Percentiles rank a stretch among this genome's conserved stretches.
Evolutionary conservation across 2,329 filamentous ascomycete species (phyloP).

Genomic region (Neurospora sp.): DNA sequence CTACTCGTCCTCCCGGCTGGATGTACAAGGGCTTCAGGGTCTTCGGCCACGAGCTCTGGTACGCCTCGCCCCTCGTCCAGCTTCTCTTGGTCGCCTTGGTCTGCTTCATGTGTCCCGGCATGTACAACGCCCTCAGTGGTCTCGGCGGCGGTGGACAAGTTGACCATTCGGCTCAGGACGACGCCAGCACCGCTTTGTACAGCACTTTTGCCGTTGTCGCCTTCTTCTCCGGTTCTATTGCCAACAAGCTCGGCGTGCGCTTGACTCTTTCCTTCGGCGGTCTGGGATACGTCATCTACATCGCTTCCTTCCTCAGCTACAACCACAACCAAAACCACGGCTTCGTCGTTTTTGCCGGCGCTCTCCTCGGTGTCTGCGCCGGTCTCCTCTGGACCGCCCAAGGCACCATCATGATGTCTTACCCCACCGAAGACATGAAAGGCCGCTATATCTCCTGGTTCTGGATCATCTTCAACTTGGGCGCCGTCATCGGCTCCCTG

Average conservation of each 20-base stretch:
- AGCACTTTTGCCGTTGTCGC: slow-evolving; percentile 60
- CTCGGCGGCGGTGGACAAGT: slow-evolving; percentile 51
- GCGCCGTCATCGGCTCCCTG: slow-evolving; percentile 74
- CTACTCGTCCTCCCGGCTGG: slow-evolving; percentile 44
- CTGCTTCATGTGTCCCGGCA: slow-evolving; percentile 58
- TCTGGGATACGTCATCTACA: slow-evolving; percentile 67
- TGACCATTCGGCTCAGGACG: slow-evolving; percentile 44
- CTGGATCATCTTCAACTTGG: slow-evolving; percentile 92
- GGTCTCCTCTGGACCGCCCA: slow-evolving; percentile 76
- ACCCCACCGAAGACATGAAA: slow-evolving; percentile 72
- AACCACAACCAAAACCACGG: slow-evolving; percentile 57
- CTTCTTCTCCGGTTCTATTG: slow-evolving; percentile 66
- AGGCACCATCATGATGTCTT: slow-evolving; percentile 83
- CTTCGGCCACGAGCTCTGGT: slow-evolving; percentile 49
- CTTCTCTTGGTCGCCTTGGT: slow-evolving; percentile 62
- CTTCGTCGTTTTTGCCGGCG: slow-evolving; percentile 69
- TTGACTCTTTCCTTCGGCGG: slow-evolving; percentile 62
- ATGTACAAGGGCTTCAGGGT: slow-evolving; percentile 56
- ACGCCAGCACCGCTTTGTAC: slow-evolving; percentile 62
- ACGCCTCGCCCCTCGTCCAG: slow-evolving; percentile 64
- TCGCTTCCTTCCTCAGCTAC: slow-evolving; percentile 60
- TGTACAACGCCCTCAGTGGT: slow-evolving; percentile 56
- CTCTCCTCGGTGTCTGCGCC: slow-evolving; percentile 67
- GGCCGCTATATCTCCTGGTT: slow-evolving; percentile 85
- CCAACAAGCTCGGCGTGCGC: slow-evolving; percentile 65